Conservation (phyloP, 371 early-diverging fungal species). For the Choanephora cucurbitarum region DNA sequence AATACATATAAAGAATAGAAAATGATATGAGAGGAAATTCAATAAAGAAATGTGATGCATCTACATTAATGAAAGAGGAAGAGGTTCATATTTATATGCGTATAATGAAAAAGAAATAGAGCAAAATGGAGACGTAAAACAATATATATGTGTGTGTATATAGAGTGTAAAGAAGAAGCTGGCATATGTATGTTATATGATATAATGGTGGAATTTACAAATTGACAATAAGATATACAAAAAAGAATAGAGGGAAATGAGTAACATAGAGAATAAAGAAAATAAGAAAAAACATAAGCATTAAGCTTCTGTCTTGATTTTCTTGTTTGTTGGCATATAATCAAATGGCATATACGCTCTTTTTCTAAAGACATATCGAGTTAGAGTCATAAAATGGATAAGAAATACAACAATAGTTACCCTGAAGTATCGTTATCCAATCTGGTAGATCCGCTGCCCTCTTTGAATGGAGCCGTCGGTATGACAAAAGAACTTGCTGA, state of each 20-base stretch:
- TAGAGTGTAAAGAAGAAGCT: neutral
- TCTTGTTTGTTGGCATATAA: conserved; percentile 2
- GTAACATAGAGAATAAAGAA: neutral
- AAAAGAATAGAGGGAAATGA: neutral
- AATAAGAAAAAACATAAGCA: neutral
- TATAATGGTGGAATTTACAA: neutral
- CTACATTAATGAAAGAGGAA: neutral
- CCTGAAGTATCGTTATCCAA: conserved; percentile 1
- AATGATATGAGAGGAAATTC: no score
- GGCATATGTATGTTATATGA: neutral
- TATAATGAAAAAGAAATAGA: neutral
- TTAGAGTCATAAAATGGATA: no score
- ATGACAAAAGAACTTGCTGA: conserved; percentile 17
- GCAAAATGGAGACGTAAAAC: no score
- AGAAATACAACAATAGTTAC: no score
- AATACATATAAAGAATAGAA: no score
- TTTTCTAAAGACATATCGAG: conserved; percentile 7
- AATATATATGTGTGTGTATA: neutral
- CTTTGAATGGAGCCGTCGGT: conserved; percentile 16
- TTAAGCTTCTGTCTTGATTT: neutral
- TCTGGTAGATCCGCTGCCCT: conserved; percentile 8
- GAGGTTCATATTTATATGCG: neutral
- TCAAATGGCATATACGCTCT: conserved; percentile 5
- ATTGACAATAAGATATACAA: no score
- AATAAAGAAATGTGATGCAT: no score